Evolutionary conservation across 2,329 filamentous ascomycete genomes (phyloP), one percentile per base, ranked within the genome.

Genomic region (Ophiostoma novo-ulmi): DNA sequence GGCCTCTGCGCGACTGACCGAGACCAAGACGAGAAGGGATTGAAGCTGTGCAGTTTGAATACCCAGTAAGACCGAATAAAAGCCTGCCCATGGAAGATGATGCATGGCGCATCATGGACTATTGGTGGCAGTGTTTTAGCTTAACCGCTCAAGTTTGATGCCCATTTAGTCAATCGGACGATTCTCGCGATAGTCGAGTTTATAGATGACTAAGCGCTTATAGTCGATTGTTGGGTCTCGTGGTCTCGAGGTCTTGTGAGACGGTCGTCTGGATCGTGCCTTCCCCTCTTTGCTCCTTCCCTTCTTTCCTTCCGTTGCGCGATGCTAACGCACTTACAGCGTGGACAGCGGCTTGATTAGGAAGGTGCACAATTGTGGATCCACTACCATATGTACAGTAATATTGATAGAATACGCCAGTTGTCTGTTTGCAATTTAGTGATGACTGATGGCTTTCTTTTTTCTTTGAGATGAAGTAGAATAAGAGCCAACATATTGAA

Each of bases 301-400:
- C 7, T 22, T 31, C 31, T 8, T 55, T 58, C n/a, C n/a, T 58
- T 58, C 52, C 52, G 22, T 58, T 22, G n/a, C n/a, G 14, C 52
- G 52, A 58, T 31, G n/a, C 52, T 58, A 58, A 14, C 11, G n/a
- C n/a, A 58, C 52, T 58, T 58, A 58, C 52, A 58, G 52, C 52
- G 11, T 58, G 52, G 52, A 6, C 7, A 58, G 22, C 22, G 11
- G 8, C 52, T 22, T 5, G 13, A 58, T 58, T 58, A 31, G 52
- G 52, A 58, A 58, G 52, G 52, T 58, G n/a, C 52, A 14, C 52
- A 26, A 13, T 8, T 58, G 11, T 58, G 22, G 20, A 20, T 11
- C 20, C 48, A 55, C 39, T 2, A 17, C 4, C 11, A 13, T 13
- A 44, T 44, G 3, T 17, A 44, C 11, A 44, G 14, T 44, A 2